Base-by-base conservation (phyloP, 345 rosid genomes). In the Eucalyptus shirleyi region DNA sequence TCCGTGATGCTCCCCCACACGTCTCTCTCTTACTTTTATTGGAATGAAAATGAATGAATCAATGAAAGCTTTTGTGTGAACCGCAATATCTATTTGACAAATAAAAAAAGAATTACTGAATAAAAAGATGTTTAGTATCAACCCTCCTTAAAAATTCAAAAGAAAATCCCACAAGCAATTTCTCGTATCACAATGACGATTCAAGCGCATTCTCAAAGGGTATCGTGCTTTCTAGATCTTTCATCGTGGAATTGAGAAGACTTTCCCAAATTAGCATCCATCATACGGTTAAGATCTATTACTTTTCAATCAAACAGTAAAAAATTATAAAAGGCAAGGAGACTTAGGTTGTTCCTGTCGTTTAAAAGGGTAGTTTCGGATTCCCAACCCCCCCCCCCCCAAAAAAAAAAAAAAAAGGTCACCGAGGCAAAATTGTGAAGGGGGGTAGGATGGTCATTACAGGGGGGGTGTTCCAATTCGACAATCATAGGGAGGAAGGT, bases 361-460 rank as follows among this genome's bases (percentile, higher is more conserved):
- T 18, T 19, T 32, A 32, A 67, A 32, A 67, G 80, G 77, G 40
- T 34, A n/a, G 11, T n/a, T n/a, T 15, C 37, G 77, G 8, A n/a
- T 65, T 15, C n/a, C n/a, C n/a, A n/a, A 3, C 19, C 17, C 15
- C 50, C 17, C 17, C 17, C 6, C 19, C 37, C 19, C 5, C 4
- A 0, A 7, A 6, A 3, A n/a, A 11, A 6, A 7, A 0, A 4
- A 7, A 3, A n/a, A 11, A 6, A n/a, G 32, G 7, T 65, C 34
- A 14, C 19, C 19, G 19, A 15, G 37, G 77, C 8, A 30, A 65
- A 65, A 65, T 4, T 15, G 47, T 11, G 47, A 3, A 21, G 85
- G 2, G 82, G 85, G 85, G 28, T 11, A 77, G 85, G 28, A 77
- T 40, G 14, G 85, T 40, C 47, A 77, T 37, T 21, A 9, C 45